phyloP scores from a whole-genome alignment of 2,329 filamentous ascomycete genomes.

The Fusarium udum region DNA sequence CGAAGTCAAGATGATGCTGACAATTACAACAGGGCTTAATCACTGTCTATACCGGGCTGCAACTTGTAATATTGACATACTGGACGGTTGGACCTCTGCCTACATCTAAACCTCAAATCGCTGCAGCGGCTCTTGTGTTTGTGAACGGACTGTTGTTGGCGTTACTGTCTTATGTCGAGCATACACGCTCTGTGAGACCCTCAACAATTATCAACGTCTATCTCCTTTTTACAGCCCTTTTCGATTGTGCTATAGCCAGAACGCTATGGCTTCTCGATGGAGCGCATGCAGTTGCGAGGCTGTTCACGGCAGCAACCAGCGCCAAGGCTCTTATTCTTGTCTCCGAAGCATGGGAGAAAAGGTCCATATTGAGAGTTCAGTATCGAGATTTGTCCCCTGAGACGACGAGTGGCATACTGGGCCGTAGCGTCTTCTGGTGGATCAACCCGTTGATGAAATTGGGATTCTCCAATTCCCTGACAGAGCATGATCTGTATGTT shows the following conservation, averaged over 20 bases:
- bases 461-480: conserved; percentile 3
- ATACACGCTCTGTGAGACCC: conserved; percentile 17
- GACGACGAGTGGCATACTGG: conserved; percentile 10
- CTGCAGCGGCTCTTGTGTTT: conserved; percentile 16
- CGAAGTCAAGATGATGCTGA: not conserved
- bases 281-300: not conserved
- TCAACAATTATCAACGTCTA: conserved; percentile 23
- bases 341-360: conserved; percentile 16
- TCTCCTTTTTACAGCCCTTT: conserved; percentile 6
- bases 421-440: conserved; percentile 18
- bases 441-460: conserved; percentile 21
- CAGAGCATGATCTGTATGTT: conserved; percentile 5
- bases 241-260: conserved; percentile 7
- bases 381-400: conserved; percentile 16
- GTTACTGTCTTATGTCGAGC: conserved; percentile 12
- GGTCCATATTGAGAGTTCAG: conserved; percentile 12
- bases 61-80: conserved; percentile 3
- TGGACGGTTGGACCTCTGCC: not conserved
- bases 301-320: conserved; percentile 1
- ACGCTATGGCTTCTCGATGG: conserved; percentile 5
- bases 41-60: not conserved
- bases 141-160: conserved; percentile 8
- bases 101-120: not conserved
- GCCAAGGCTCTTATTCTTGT: conserved; percentile 7
- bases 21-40: not conserved